Percentiles rank a stretch among this genome's conserved stretches.
These are phyloP conservation scores for Pythium pyrilobum DNA, from an alignment of 352 stramenopile genomes.

Conservation along the genomic window DNA sequence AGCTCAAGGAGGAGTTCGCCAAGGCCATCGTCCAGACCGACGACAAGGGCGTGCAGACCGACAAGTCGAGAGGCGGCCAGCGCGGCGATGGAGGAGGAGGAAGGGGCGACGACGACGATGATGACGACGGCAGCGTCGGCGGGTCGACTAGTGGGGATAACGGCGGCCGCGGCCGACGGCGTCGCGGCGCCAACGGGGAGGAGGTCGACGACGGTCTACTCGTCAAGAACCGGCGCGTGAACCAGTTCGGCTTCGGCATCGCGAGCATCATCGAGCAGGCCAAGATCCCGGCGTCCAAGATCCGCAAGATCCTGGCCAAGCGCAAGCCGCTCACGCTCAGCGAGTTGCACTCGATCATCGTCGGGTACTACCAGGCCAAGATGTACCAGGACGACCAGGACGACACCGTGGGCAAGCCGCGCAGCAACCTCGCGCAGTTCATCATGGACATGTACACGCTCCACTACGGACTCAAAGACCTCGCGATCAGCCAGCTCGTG, in stretches of 20 bases:
- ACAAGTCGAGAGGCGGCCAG: constrained; percentile 4
- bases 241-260: constrained; percentile 70
- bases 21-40: constrained; percentile 18
- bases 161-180: constrained; percentile 9
- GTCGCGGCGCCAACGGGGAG: constrained; percentile 18
- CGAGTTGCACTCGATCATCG: constrained; percentile 67
- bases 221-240: constrained; percentile 48
- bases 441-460: constrained; percentile 84
- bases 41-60: constrained; percentile 47
- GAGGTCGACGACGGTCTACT: constrained; percentile 42
- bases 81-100: neutral
- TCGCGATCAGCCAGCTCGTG: constrained; percentile 74
- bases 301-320: constrained; percentile 72
- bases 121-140: constrained; percentile 17
- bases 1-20: constrained; percentile 32
- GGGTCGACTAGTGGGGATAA: neutral
- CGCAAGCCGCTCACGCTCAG: constrained; percentile 65
- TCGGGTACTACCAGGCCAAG: constrained; percentile 77
- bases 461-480: constrained; percentile 73
- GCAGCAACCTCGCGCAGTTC: constrained; percentile 61
- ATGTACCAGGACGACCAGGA: constrained; percentile 78
- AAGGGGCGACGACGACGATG: constrained; percentile 19
- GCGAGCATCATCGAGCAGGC: constrained; percentile 71
- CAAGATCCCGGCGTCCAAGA: constrained; percentile 62
- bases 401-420: constrained; percentile 46